Evolutionary conservation across 768 basidiomycete genomes (phyloP).

Genomic region (Naganishia onofrii): DNA sequence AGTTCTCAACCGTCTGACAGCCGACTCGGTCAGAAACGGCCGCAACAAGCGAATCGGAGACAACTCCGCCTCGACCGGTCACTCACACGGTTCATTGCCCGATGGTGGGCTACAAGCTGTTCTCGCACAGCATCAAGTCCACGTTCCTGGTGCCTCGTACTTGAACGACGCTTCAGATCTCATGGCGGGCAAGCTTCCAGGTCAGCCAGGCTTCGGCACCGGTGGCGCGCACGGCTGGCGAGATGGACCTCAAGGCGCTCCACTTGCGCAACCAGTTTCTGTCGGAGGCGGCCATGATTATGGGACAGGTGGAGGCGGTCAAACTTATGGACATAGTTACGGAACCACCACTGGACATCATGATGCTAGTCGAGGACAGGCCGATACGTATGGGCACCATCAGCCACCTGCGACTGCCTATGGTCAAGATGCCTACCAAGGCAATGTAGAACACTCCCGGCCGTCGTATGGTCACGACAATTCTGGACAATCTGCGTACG

Average conservation of each 20-base stretch:
- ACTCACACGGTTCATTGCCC: conserved; percentile 45
- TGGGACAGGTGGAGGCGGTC: neutral
- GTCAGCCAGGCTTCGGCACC: conserved; percentile 50
- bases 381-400: conserved; percentile 2
- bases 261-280: conserved; percentile 19
- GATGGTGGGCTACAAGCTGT: conserved; percentile 48
- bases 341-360: neutral
- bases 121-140: conserved; percentile 47
- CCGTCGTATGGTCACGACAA: conserved; percentile 5
- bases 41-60: conserved; percentile 49
- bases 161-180: conserved; percentile 51
- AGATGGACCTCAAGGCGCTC: conserved; percentile 36
- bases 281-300: conserved; percentile 20
- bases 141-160: conserved; percentile 48
- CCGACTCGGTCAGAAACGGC: conserved; percentile 41
- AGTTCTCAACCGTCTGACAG: conserved; percentile 42
- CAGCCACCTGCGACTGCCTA: neutral
- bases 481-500: neutral
- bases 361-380: neutral
- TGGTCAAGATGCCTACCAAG: conserved; percentile 3
- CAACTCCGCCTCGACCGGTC: conserved; percentile 36
- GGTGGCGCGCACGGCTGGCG: conserved; percentile 48
- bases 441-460: neutral
- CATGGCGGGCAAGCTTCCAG: conserved; percentile 47
- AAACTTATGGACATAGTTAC: conserved; percentile 20